Conservation (phyloP, 1,284 basidiomycete species). For the Cystobasidium slooffiae region DNA sequence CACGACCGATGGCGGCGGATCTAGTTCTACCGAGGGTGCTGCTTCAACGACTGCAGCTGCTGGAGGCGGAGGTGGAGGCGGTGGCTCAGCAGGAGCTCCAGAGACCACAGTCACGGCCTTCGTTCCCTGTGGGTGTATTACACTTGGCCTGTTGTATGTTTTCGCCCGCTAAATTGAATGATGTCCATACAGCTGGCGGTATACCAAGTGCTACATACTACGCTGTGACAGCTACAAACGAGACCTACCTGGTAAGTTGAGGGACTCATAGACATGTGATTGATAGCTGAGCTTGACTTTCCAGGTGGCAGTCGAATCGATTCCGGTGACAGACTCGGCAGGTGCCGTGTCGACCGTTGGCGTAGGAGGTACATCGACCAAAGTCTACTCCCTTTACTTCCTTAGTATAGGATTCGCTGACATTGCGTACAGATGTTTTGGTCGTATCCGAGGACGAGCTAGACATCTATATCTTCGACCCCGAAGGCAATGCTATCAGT, state of each 20-base stretch:
- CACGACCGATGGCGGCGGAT: too few species aligned
- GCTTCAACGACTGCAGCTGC: too few species aligned
- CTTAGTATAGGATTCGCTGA: background rate
- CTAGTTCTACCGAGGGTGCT: too few species aligned
- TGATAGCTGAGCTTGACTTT: background rate
- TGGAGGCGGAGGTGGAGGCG: background rate
- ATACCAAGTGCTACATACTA: background rate
- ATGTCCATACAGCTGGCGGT: background rate
- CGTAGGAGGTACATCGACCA: background rate
- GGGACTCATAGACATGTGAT: background rate
- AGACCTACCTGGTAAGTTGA: slow-evolving; percentile 10
- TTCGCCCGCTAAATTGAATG: background rate
- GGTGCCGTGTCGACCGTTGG: background rate
- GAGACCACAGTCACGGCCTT: slow-evolving; percentile 12
- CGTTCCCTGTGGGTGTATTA: background rate
- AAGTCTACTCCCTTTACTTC: too few species aligned
- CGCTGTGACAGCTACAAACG: slow-evolving; percentile 3
- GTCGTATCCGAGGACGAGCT: slow-evolving; percentile 3
- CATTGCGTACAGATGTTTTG: background rate
- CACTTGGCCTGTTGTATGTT: background rate
- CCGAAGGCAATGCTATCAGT: slow-evolving; percentile 6
- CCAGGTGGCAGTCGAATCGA: background rate
- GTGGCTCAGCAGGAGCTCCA: background rate
- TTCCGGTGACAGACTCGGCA: background rate
- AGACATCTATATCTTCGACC: slow-evolving; percentile 10